Conservation (phyloP, 768 basidiomycete genomes). For the Lyophyllum decastes region DNA sequence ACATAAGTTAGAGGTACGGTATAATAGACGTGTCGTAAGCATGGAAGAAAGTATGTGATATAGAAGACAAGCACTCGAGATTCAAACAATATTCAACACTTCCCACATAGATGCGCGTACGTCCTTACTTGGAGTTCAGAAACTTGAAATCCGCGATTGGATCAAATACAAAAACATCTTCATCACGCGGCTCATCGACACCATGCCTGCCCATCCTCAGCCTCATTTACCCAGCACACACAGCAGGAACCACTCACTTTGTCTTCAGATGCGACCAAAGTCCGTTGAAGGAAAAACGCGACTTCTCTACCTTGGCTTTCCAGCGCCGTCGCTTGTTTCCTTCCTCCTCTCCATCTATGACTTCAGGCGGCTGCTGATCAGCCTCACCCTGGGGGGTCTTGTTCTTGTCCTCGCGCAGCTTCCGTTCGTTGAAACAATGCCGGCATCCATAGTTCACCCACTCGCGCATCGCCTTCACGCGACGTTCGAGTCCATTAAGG, state of each 20-base stretch:
- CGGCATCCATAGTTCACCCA: slow-evolving; percentile 51
- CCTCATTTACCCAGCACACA: neutral
- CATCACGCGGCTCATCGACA: slow-evolving; percentile 47
- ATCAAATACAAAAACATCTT: slow-evolving; percentile 44
- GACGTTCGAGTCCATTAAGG: slow-evolving; percentile 14
- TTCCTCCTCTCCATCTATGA: neutral
- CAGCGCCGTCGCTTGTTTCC: neutral
- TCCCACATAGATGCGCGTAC: neutral
- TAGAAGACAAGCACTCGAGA: no score
- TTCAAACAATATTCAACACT: neutral
- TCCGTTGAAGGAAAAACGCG: slow-evolving; percentile 50
- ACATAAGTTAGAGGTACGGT: no score
- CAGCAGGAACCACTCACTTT: slow-evolving; percentile 43
- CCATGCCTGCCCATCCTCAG: slow-evolving; percentile 44
- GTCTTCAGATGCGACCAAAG: slow-evolving; percentile 62
- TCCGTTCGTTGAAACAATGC: slow-evolving; percentile 37
- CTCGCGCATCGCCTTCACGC: slow-evolving; percentile 30
- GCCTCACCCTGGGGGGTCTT: neutral
- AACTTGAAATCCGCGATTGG: neutral
- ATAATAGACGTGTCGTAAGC: no score
- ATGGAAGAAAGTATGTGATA: no score
- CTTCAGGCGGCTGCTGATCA: neutral
- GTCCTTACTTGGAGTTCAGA: neutral
- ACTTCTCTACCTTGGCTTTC: neutral
- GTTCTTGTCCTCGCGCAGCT: neutral